Base-by-base conservation (phyloP, 257 asterid genomes). In the Ligustrum vulgare region DNA sequence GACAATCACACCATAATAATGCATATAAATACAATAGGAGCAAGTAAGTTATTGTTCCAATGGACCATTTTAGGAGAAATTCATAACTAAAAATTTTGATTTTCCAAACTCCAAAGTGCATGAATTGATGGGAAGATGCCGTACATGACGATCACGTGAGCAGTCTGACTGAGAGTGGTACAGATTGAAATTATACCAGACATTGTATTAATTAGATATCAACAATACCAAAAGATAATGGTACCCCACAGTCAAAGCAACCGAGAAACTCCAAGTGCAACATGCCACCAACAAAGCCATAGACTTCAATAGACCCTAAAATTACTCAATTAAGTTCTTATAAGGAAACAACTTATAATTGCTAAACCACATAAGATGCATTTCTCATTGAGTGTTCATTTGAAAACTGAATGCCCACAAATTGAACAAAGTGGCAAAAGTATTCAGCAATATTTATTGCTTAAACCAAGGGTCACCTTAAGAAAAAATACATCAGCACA, bases 401-500 rank as follows among this genome's bases (percentile, higher is more conserved):
- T 8, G 13, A 22, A 34, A 67, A 68, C 34, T 28, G 22, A 37
- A 37, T 5, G 2, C 43, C 43, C 43, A 37, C 3, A 9, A 37
- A 9, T 37, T 37, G 43, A 49, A 7, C 2, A 34, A 73, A 47
- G 74, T 43, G 34, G 49, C 65, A 41, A 54, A 72, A 62, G 47
- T 37, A 72, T 12, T 34, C 34, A 54, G 28, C 28, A 28, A 22
- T 16, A 45, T 13, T 13, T n/a, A 33, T 20, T 36, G 34, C 49
- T 43, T 33, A 8, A 32, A 64, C 25, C 15, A 77, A 22, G 60
- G 13, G 11, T 73, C 73, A 93, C 98, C 97, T 93, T 91, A 10
- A 93, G 93, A 75, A 93, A 91, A 71, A 93, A 91, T 64, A 93
- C 80, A 76, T 93, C 97, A 68, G 98, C 98, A 78, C 98, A 93